A percentile compares a stretch with the other conserved stretches of the same genome.
Conservation (phyloP, 805 yeast species). For the Priceomyces carsonii region DNA sequence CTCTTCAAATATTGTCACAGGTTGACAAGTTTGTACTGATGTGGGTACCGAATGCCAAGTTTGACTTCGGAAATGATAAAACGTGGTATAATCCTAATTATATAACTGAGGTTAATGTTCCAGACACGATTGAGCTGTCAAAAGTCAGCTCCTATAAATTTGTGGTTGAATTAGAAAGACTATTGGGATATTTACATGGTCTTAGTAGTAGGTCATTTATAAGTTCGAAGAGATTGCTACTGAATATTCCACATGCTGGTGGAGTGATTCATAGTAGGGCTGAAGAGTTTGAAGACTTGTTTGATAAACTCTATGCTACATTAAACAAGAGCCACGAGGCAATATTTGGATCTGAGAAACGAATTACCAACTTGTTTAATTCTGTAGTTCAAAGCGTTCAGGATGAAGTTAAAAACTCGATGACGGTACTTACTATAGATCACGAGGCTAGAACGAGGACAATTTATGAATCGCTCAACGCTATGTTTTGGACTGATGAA, state of each 20-base stretch:
- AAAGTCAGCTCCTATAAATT: conserved; percentile 10
- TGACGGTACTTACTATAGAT: conserved; percentile 35
- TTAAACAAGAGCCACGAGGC: conserved; percentile 4
- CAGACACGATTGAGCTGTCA: conserved; percentile 6
- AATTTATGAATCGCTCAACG: conserved; percentile 34
- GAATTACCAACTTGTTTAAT: conserved; percentile 18
- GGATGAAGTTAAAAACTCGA: conserved; percentile 23
- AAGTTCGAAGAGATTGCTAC: conserved; percentile 18
- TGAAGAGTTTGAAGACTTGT: conserved; percentile 21
- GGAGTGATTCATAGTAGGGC: conserved; percentile 10
- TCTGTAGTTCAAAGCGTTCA: conserved; percentile 28
- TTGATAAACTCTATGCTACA: conserved; percentile 9
- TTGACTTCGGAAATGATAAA: conserved; percentile 15
- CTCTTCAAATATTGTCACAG: conserved; percentile 28
- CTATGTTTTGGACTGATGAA: conserved; percentile 37
- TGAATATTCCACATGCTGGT: conserved; percentile 18
- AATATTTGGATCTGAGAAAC: conserved; percentile 11
- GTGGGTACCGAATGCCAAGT: conserved; percentile 12
- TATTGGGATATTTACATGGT: conserved; percentile 19
- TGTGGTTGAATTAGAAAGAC: conserved; percentile 23
- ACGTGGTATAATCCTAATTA: conserved; percentile 18
- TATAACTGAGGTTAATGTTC: conserved; percentile 8
- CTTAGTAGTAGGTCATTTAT: conserved; percentile 22
- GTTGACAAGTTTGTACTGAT: conserved; percentile 17
- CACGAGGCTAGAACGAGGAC: conserved; percentile 23